Evolutionary conservation across 495 filamentous ascomycete species (phyloP), one percentile per base, ranked within the genome.

Genomic region (Chaetomium cochliodes): DNA sequence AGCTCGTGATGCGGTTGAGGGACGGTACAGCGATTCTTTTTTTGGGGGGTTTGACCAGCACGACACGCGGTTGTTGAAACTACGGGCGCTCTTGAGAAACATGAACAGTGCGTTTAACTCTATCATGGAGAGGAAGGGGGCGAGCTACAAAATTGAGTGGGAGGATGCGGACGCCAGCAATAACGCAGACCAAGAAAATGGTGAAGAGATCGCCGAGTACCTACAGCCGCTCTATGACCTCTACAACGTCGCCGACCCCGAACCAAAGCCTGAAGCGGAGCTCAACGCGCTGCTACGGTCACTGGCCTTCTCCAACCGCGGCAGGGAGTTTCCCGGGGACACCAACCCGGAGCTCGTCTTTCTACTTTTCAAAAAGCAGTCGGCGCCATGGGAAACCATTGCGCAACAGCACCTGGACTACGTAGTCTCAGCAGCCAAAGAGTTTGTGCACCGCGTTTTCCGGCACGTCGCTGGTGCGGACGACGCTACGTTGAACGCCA

Each of bases 21-120:
- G 77, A 0, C 66, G 69, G 1, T 79, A 78, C 53, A 67, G 50
- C 42, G 68, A 75, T 49, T 2, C 18, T 2, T 77, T 78, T 64
- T 77, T 78, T 49, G 70, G 66, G 2, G 62, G 18, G 0, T 12
- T 69, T 3, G n/a, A 65, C 39, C 25, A 62, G 39, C 20, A 33
- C 4, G 54, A 42, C 22, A 26, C 22, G 22, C 9, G 22, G 49
- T 11, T 13, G 23, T 12, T 11, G 0, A 76, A 74, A 44, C 61
- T 74, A 26, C 64, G 74, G 0, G 72, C 74, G 1, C 30, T 60
- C 20, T 42, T 76, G 2, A 42, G 69, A 12, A 67, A 70, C 18
- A 53, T 72, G 15, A 70, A 71, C 46, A 20, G 65, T 23, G 72
- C 67, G 0, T 74, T 76, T 56, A 28, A 64, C n/a, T 26, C 46